phyloP scores from a whole-genome alignment of 2,329 filamentous ascomycete genomes.

The Nothopassalora personata region DNA sequence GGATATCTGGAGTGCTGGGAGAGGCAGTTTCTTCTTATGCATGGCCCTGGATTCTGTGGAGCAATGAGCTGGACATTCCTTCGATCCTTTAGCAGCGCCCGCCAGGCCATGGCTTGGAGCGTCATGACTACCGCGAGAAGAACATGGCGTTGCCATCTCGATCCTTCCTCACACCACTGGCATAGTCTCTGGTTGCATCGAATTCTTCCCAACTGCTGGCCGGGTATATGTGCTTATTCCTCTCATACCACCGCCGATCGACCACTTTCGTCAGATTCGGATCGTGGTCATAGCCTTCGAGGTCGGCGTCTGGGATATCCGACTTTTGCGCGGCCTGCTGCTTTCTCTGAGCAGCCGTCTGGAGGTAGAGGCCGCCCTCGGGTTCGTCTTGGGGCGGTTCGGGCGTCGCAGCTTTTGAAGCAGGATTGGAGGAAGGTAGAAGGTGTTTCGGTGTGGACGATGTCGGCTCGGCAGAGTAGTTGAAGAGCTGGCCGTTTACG shows the following conservation, averaged over 20 bases:
- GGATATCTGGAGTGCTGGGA: too few relatives aligned
- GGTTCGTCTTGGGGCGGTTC: not conserved
- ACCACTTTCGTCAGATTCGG: slow-evolving; percentile 85
- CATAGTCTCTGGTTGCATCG: slow-evolving; percentile 82
- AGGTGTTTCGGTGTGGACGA: slow-evolving; percentile 36
- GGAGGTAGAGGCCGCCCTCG: slow-evolving; percentile 6
- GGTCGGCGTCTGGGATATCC: slow-evolving; percentile 46
- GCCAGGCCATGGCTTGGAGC: not conserved
- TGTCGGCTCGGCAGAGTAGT: slow-evolving; percentile 57
- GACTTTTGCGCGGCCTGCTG: slow-evolving; percentile 23
- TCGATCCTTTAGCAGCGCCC: too few relatives aligned
- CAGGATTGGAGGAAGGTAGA: slow-evolving; percentile 14
- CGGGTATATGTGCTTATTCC: slow-evolving; percentile 97
- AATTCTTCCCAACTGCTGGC: slow-evolving; percentile 95
- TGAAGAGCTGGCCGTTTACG: slow-evolving; percentile 65
- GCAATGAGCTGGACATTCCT: too few relatives aligned
- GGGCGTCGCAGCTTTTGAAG: slow-evolving; percentile 5
- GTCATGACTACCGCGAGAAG: slow-evolving; percentile 20
- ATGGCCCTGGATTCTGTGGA: too few relatives aligned
- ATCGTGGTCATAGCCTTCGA: slow-evolving; percentile 74
- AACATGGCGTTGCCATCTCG: slow-evolving; percentile 90
- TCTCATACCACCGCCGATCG: slow-evolving; percentile 92
- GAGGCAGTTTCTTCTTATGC: too few relatives aligned
- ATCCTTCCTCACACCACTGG: slow-evolving; percentile 71
- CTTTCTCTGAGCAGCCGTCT: slow-evolving; percentile 23